Percentiles rank a stretch among this genome's conserved stretches.
Evolutionary conservation across 441 rosid genomes (phyloP).

Genomic region (Manihot esculenta): DNA sequence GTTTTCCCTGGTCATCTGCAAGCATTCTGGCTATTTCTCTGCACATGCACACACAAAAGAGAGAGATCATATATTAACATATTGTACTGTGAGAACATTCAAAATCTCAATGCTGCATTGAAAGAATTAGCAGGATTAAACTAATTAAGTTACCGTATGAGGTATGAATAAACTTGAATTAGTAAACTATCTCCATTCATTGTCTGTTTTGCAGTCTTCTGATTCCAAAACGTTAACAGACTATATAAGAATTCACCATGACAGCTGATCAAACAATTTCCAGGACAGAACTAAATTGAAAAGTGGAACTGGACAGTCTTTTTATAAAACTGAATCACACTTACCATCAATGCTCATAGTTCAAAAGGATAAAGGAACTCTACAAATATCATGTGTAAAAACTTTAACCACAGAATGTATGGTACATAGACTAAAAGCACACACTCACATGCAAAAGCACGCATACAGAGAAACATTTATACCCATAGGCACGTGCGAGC

Average conservation of each 20-base stretch:
- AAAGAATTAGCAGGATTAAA: not conserved
- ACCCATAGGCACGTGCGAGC: not conserved
- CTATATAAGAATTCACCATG: not conserved
- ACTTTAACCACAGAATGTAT: not conserved
- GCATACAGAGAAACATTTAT: not conserved
- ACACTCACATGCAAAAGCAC: not conserved
- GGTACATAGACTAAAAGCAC: not conserved
- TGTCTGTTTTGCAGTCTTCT: not conserved
- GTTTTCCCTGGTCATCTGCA: conserved; percentile 87
- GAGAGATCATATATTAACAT: not conserved
- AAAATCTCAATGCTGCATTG: not conserved
- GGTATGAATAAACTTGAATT: not conserved
- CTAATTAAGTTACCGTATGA: not conserved
- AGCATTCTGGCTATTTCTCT: conserved; percentile 92
- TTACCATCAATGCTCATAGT: not conserved
- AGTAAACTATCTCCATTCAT: not conserved
- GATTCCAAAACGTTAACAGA: not conserved
- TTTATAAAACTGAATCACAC: not conserved
- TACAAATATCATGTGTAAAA: not conserved
- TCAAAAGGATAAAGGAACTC: not conserved
- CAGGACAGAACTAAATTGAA: not conserved
- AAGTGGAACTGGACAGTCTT: not conserved
- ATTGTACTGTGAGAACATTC: not conserved
- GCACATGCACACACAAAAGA: conserved; percentile 16
- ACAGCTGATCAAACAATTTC: not conserved